These are phyloP conservation scores for Pseudocercospora eumusae DNA, from an alignment of 2,329 filamentous ascomycete species.

Conservation along the genomic window DNA sequence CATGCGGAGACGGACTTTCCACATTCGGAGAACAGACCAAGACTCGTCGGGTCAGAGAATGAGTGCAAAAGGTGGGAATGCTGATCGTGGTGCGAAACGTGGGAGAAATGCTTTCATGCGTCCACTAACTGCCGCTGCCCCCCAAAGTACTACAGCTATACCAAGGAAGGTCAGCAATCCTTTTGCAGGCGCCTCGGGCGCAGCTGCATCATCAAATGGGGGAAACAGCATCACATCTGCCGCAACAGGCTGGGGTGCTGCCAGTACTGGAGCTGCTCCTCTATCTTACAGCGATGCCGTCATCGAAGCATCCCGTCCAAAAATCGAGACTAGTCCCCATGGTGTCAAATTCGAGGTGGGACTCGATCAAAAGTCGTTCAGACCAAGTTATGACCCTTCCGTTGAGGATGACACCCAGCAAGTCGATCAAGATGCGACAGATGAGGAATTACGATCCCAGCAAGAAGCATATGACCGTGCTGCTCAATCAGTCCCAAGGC, in stretches of 20 bases:
- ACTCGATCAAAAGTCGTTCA: constrained; percentile 3
- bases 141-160: background rate
- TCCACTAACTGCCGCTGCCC: background rate
- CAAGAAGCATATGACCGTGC: constrained; percentile 9
- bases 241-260: constrained; percentile 15
- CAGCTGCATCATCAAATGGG: background rate
- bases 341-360: background rate
- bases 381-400: background rate
- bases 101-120: background rate
- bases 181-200: background rate
- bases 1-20: background rate
- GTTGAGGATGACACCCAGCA: background rate
- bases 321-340: background rate
- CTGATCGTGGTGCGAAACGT: background rate
- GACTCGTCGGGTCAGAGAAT: background rate
- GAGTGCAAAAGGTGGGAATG: background rate
- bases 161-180: constrained; percentile 14
- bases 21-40: background rate
- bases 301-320: background rate
- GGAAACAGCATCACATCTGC: background rate
- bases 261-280: constrained; percentile 16
- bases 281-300: constrained; percentile 11
- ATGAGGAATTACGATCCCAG: constrained; percentile 4
- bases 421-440: background rate
- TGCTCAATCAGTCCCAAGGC: background rate